Base-by-base conservation (phyloP, 2,329 filamentous ascomycete species). In the Penicillium sumatraense region DNA sequence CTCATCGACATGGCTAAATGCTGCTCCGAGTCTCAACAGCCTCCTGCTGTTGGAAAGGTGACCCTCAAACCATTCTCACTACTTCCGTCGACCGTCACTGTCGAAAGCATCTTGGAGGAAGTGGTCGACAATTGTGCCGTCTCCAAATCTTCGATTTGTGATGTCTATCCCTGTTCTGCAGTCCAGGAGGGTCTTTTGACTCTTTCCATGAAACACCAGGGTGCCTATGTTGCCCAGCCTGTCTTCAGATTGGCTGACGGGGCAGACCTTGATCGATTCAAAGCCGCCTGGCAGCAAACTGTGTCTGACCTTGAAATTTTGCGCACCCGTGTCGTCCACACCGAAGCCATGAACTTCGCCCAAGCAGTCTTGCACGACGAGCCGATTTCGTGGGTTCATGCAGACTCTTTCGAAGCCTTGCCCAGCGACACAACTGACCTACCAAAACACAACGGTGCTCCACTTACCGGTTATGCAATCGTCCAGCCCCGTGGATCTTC, bases 201-300 rank as follows among this genome's bases (percentile, higher is more conserved):
- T 1, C 69, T 81, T n/a, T 80, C 79, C 0, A 69, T 77, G 21
- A 78, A 78, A 60, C 73, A 80, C 40, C 64, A 69, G 11, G 79
- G 78, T 13, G 77, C 79, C 4, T 83, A 83, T 55, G 72, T 81
- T 31, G 78, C 78, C 6, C 77, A 80, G 47, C 76, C 78, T 33
- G 64, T 78, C 0, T 74, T 80, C 47, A 65, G 67, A 3, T 72
- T 83, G 2, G 66, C 72, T 1, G 50, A 64, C 4, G 52, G 68
- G 3, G 61, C 80, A 5, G 71, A 81, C 53, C 36, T 81, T 3
- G 62, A 64, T 7, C 71, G 68, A 24, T 79, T 82, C 68, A 80
- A 78, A 56, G 60, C 68, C 8, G 73, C 80, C 1, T 83, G 80
- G 79, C 73, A 80, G 46, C 68, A 70, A 11, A 71, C 75, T 3